Percentiles rank a stretch among this genome's conserved stretches.
Evolutionary conservation across 2,329 filamentous ascomycete species (phyloP).

Genomic region (Penicillium occitanis): DNA sequence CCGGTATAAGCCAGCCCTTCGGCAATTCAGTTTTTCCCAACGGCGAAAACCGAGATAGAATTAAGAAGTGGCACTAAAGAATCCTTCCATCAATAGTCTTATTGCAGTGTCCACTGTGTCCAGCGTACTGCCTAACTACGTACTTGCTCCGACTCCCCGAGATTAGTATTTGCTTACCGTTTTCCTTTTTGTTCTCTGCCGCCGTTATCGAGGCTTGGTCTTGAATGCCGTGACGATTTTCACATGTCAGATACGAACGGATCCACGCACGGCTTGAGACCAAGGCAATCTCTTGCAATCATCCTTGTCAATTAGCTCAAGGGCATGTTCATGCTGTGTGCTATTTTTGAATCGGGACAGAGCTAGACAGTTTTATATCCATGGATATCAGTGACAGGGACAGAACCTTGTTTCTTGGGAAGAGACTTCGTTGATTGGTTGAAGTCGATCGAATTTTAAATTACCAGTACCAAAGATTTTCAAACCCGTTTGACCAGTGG

Average conservation of each 20-base stretch:
- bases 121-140: constrained; percentile 6
- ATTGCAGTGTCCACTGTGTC: neutral
- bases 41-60: constrained; percentile 8
- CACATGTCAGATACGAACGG: neutral
- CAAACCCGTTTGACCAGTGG: constrained; percentile 1
- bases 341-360: constrained; percentile 1
- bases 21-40: neutral
- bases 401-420: neutral
- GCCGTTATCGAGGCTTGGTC: neutral
- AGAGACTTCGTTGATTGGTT: neutral
- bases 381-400: neutral
- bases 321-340: neutral
- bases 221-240: neutral
- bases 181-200: neutral
- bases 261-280: neutral
- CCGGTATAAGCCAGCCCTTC: neutral
- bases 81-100: constrained; percentile 3
- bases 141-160: neutral
- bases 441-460: neutral
- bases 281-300: neutral
- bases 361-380: neutral
- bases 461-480: constrained; percentile 7
- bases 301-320: neutral
- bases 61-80: neutral
- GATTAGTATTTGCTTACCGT: neutral